Evolutionary conservation across 345 rosid species (phyloP).

Genomic region (Draba incana): DNA sequence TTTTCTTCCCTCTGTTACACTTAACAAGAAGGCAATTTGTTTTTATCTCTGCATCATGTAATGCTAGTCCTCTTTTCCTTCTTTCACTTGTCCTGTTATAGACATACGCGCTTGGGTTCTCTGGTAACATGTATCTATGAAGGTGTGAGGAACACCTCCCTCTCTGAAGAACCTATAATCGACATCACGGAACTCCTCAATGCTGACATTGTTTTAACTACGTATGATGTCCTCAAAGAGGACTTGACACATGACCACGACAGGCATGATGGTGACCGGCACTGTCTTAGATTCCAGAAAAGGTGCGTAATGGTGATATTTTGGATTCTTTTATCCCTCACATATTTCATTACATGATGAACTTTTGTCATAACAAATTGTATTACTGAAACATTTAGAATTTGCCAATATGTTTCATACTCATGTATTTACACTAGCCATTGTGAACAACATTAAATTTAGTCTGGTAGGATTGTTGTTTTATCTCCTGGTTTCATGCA

Average conservation of each 20-base stretch:
- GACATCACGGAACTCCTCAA: constrained; percentile 67
- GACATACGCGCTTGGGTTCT: constrained; percentile 88
- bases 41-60: constrained; percentile 29
- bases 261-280: constrained; percentile 95
- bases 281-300: constrained; percentile 83
- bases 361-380: background rate
- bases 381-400: background rate
- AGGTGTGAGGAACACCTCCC: constrained; percentile 74
- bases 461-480: constrained; percentile 8
- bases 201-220: constrained; percentile 84
- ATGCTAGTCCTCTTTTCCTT: constrained; percentile 34
- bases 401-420: background rate
- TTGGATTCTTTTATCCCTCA: constrained; percentile 6
- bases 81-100: constrained; percentile 42
- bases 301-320: constrained; percentile 54
- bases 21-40: background rate
- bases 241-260: constrained; percentile 93
- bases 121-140: constrained; percentile 73
- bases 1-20: constrained; percentile 16
- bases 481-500: constrained; percentile 15
- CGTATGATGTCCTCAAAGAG: constrained; percentile 95
- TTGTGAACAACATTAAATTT: background rate
- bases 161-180: constrained; percentile 53
- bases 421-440: background rate
- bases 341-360: constrained; percentile 10